Conservation (phyloP, 768 basidiomycete genomes). For the Lentinula sp. region DNA sequence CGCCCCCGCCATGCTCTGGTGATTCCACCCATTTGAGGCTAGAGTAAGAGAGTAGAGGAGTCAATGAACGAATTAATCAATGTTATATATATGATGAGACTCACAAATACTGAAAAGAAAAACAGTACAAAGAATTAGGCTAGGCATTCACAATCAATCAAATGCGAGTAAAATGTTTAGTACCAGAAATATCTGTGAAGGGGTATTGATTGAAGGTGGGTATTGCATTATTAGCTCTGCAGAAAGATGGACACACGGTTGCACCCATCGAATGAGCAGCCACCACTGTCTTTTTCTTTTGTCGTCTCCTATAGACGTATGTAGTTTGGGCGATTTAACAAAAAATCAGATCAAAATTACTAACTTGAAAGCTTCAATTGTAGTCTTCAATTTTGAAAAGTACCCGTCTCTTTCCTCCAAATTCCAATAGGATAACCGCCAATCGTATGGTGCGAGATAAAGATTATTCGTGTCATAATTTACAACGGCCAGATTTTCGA, state of each 20-base stretch:
- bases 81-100: constrained; percentile 18
- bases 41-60: background rate
- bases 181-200: constrained; percentile 43
- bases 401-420: constrained; percentile 83
- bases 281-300: constrained; percentile 75
- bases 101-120: constrained; percentile 71
- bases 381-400: constrained; percentile 75
- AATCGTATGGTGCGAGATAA: constrained; percentile 83
- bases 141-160: background rate
- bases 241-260: constrained; percentile 40
- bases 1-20: constrained; percentile 73
- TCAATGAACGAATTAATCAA: too few species aligned
- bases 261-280: constrained; percentile 85
- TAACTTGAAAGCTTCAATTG: constrained; percentile 76
- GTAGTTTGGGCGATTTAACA: background rate
- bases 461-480: constrained; percentile 92
- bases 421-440: constrained; percentile 85
- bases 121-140: constrained; percentile 8
- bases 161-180: background rate
- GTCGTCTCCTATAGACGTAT: constrained; percentile 43
- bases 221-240: background rate
- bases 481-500: constrained; percentile 90
- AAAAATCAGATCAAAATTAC: constrained; percentile 13
- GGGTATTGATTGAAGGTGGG: background rate
- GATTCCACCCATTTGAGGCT: constrained; percentile 98